A percentile compares a stretch with the other conserved stretches of the same genome.
Evolutionary conservation across 352 stramenopile species (phyloP).

Genomic region (Phytopythium oedochilum): DNA sequence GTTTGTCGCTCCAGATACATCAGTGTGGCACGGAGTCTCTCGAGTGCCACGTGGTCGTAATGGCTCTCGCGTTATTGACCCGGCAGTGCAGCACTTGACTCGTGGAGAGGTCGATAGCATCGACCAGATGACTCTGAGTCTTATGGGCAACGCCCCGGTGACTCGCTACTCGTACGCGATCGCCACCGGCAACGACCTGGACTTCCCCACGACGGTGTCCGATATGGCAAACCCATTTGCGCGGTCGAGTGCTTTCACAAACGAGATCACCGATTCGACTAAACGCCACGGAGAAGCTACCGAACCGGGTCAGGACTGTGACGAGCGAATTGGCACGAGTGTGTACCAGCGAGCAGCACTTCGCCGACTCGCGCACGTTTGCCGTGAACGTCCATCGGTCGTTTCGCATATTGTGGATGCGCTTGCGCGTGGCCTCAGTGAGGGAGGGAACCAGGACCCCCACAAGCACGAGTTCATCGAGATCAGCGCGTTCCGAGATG

Average conservation of each 20-base stretch:
- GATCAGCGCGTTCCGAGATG: slow-evolving; percentile 38
- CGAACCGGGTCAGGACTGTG: slow-evolving; percentile 39
- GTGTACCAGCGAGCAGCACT: slow-evolving; percentile 60
- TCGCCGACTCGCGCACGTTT: slow-evolving; percentile 25
- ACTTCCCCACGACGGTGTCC: slow-evolving; percentile 46
- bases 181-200: slow-evolving; percentile 42
- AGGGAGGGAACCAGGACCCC: background rate
- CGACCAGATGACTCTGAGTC: slow-evolving; percentile 61
- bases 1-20: slow-evolving; percentile 29
- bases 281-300: slow-evolving; percentile 70
- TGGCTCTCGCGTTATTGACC: slow-evolving; percentile 42
- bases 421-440: background rate
- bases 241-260: slow-evolving; percentile 66
- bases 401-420: background rate
- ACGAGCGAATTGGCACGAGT: slow-evolving; percentile 51
- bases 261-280: slow-evolving; percentile 54
- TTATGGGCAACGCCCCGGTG: slow-evolving; percentile 33
- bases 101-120: slow-evolving; percentile 67
- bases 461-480: slow-evolving; percentile 28
- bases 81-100: slow-evolving; percentile 49
- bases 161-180: slow-evolving; percentile 73
- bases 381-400: slow-evolving; percentile 12
- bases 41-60: slow-evolving; percentile 55
- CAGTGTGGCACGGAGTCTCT: slow-evolving; percentile 18
- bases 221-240: slow-evolving; percentile 59